Conservation (phyloP, 2,329 filamentous ascomycete species). For the Penicillium janthinellum region DNA sequence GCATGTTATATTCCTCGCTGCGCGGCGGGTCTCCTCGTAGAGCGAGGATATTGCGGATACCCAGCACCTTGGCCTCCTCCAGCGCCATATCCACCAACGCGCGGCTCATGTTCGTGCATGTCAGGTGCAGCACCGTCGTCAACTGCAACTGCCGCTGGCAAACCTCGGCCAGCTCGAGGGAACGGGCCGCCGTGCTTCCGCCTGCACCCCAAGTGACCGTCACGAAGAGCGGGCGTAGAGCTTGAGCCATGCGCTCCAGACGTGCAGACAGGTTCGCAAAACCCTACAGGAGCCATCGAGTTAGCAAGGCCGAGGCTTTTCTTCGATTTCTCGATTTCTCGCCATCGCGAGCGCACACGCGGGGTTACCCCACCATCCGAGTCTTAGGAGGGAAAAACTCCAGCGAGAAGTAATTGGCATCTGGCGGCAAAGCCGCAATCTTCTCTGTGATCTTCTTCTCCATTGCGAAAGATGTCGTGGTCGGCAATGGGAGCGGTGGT, state of each 20-base stretch:
- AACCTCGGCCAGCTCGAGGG: slow-evolving; percentile 89
- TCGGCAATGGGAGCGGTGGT: slow-evolving; percentile 20
- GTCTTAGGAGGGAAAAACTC: slow-evolving; percentile 99
- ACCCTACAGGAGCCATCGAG: slow-evolving; percentile 53
- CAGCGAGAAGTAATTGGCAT: slow-evolving; percentile 87
- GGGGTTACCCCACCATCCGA: slow-evolving; percentile 63
- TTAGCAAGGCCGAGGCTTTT: slow-evolving; percentile 27
- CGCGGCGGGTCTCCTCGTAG: slow-evolving; percentile 88
- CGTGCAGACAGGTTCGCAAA: slow-evolving; percentile 91
- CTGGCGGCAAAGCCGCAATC: slow-evolving; percentile 82
- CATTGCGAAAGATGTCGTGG: slow-evolving; percentile 50
- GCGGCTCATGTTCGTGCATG: slow-evolving; percentile 96
- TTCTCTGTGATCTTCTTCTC: slow-evolving; percentile 95
- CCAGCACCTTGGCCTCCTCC: slow-evolving; percentile 85
- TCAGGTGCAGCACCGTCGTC: slow-evolving; percentile 93
- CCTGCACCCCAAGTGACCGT: slow-evolving; percentile 98
- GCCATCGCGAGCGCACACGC: slow-evolving; percentile 19
- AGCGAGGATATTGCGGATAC: slow-evolving; percentile 91
- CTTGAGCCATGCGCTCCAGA: slow-evolving; percentile 91
- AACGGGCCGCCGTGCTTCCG: slow-evolving; percentile 86
- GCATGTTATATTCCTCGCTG: slow-evolving; percentile 79
- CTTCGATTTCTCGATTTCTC: background rate
- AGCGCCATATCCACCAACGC: slow-evolving; percentile 83
- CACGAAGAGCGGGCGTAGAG: slow-evolving; percentile 87
- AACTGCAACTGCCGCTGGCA: slow-evolving; percentile 89